phyloP scores from a whole-genome alignment of 306 rosid genomes.

The Gleditsia sinensis region DNA sequence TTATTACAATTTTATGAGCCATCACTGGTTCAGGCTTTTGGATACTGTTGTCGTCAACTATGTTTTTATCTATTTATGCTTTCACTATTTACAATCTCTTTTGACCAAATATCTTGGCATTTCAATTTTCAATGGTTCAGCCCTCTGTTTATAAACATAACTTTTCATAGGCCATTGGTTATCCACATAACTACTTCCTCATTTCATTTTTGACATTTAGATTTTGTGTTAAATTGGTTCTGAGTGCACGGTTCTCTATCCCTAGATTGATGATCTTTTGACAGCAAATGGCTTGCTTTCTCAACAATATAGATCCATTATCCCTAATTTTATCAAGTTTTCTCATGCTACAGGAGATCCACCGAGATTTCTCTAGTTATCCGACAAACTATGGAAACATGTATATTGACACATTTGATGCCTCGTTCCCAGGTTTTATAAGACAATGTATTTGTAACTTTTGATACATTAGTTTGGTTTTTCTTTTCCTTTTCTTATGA shows the following conservation, averaged over 20 bases:
- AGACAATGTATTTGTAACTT: slow-evolving; percentile 27
- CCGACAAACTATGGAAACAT: slow-evolving; percentile 88
- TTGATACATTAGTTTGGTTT: background rate
- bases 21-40: background rate
- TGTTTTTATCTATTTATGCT: background rate
- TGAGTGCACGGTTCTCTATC: slow-evolving; percentile 12
- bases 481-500: slow-evolving; percentile 25
- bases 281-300: background rate
- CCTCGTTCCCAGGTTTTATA: slow-evolving; percentile 86
- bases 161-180: too few species aligned
- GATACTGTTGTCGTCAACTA: too few species aligned
- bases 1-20: background rate
- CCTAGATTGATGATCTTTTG: slow-evolving; percentile 8
- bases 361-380: slow-evolving; percentile 92
- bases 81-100: background rate
- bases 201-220: background rate
- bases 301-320: background rate
- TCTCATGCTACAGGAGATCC: slow-evolving; percentile 68
- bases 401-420: slow-evolving; percentile 82
- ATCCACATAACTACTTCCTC: background rate
- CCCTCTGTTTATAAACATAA: background rate
- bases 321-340: slow-evolving; percentile 28
- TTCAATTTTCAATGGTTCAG: background rate
- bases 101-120: background rate
- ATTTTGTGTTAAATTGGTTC: slow-evolving; percentile 23